Percentiles rank a stretch among this genome's conserved stretches.
Conservation (phyloP, 495 filamentous ascomycete genomes). For the Parachaetomium inaequale region DNA sequence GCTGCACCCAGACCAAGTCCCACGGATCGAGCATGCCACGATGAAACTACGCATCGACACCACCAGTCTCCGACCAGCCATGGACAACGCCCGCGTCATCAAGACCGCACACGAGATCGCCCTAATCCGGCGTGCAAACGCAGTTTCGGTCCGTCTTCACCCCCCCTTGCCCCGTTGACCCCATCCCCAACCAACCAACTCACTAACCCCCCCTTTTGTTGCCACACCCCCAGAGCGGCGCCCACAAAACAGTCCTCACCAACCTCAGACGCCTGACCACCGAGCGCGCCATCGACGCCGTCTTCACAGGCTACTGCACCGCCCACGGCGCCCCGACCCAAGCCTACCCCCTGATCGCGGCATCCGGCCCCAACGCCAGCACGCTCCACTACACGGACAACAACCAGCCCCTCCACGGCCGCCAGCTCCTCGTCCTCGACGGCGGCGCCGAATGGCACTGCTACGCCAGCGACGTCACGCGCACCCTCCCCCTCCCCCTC, state of each 20-base stretch:
- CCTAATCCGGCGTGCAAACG: slow-evolving; percentile 74
- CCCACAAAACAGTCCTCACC: slow-evolving; percentile 65
- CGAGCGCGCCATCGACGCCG: slow-evolving; percentile 77
- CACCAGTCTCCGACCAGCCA: slow-evolving; percentile 56
- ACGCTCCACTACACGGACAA: slow-evolving; percentile 85
- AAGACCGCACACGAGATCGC: slow-evolving; percentile 79
- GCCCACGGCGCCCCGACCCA: slow-evolving; percentile 69
- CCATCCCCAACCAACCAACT: not conserved
- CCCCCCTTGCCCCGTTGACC: not conserved
- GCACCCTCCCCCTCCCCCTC: slow-evolving; percentile 70
- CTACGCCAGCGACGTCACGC: slow-evolving; percentile 88
- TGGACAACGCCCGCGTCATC: slow-evolving; percentile 67
- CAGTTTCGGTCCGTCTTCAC: slow-evolving; percentile 49
- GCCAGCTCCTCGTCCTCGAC: slow-evolving; percentile 75
- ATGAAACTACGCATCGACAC: slow-evolving; percentile 41
- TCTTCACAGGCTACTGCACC: slow-evolving; percentile 68
- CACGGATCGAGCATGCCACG: slow-evolving; percentile 36
- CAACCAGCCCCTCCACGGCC: slow-evolving; percentile 60
- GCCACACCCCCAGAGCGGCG: slow-evolving; percentile 41
- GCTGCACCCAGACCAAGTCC: slow-evolving; percentile 41
- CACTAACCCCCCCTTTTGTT: not conserved
- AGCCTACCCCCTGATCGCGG: slow-evolving; percentile 84
- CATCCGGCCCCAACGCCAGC: slow-evolving; percentile 70
- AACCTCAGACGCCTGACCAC: slow-evolving; percentile 59
- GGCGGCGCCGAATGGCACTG: slow-evolving; percentile 80